A percentile compares a stretch with the other conserved stretches of the same genome.
Conservation (phyloP, 306 rosid genomes). For the Urtica urens region DNA sequence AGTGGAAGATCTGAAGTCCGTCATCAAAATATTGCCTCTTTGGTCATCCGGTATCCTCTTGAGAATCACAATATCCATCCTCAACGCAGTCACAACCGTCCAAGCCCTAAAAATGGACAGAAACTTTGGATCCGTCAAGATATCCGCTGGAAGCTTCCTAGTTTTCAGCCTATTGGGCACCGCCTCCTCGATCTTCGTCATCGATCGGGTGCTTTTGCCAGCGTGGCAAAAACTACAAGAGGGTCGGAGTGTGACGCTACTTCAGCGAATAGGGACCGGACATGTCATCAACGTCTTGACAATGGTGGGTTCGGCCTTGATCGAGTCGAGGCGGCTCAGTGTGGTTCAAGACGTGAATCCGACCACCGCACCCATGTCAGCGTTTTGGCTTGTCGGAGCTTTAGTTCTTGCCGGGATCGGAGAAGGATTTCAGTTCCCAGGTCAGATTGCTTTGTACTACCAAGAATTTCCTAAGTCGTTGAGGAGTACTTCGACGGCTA, state of each 20-base stretch:
- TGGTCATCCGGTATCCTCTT: slow-evolving; percentile 25
- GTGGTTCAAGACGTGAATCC: neutral
- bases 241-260: slow-evolving; percentile 9
- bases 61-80: slow-evolving; percentile 5
- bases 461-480: slow-evolving; percentile 19
- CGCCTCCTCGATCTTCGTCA: slow-evolving; percentile 13
- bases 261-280: slow-evolving; percentile 18
- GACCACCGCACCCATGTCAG: slow-evolving; percentile 22
- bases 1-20: slow-evolving; percentile 26
- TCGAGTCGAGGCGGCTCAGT: slow-evolving; percentile 15
- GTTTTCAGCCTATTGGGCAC: slow-evolving; percentile 22
- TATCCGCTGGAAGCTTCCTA: slow-evolving; percentile 16
- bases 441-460: slow-evolving; percentile 11
- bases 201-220: slow-evolving; percentile 6
- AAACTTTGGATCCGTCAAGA: slow-evolving; percentile 16
- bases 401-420: slow-evolving; percentile 5
- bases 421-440: slow-evolving; percentile 22
- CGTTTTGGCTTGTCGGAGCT: slow-evolving; percentile 18
- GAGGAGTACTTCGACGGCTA: slow-evolving; percentile 24
- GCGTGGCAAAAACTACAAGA: neutral
- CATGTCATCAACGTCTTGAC: slow-evolving; percentile 8
- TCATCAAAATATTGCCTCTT: slow-evolving; percentile 17
- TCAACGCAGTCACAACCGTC: slow-evolving; percentile 7
- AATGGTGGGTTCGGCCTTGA: slow-evolving; percentile 13
- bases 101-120: slow-evolving; percentile 27